Conservation (phyloP, 169 alveolate genomes). For the Ichthyophthirius multifiliis region DNA sequence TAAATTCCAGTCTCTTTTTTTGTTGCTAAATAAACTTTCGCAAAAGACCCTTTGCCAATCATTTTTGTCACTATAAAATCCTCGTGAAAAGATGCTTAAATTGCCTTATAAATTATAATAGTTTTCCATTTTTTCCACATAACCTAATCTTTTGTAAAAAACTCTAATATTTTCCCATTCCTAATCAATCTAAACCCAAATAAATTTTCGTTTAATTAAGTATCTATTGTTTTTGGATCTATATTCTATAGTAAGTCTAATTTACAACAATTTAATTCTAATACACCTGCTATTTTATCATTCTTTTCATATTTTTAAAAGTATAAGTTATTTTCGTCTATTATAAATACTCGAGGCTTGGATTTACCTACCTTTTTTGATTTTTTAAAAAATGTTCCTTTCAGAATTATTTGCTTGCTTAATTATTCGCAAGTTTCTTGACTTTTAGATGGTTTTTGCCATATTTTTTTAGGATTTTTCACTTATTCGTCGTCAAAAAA, state of each 20-base stretch:
- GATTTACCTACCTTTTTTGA: not conserved
- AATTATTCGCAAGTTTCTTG: not conserved
- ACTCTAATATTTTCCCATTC: not conserved
- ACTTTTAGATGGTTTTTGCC: not conserved
- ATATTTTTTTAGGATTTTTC: not conserved
- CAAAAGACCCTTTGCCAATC: conserved; percentile 36
- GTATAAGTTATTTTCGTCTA: not conserved
- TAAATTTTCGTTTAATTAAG: not conserved
- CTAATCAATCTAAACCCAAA: not conserved
- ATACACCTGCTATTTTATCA: not conserved
- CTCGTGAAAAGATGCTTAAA: conserved; percentile 13
- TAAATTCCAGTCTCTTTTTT: conserved; percentile 1
- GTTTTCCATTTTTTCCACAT: not conserved
- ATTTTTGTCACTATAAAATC: conserved; percentile 23
- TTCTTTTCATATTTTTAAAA: not conserved
- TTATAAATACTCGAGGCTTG: not conserved
- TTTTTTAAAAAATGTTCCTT: not conserved
- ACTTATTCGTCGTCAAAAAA: not conserved
- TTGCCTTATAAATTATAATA: not conserved
- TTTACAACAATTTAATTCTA: not conserved
- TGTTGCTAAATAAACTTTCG: conserved; percentile 36
- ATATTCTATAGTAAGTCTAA: not conserved
- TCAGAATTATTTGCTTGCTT: not conserved
- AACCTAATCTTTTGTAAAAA: not conserved
- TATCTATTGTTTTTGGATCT: not conserved